Base-by-base conservation (phyloP, 495 filamentous ascomycete species). In the Aspergillus haitiensis region DNA sequence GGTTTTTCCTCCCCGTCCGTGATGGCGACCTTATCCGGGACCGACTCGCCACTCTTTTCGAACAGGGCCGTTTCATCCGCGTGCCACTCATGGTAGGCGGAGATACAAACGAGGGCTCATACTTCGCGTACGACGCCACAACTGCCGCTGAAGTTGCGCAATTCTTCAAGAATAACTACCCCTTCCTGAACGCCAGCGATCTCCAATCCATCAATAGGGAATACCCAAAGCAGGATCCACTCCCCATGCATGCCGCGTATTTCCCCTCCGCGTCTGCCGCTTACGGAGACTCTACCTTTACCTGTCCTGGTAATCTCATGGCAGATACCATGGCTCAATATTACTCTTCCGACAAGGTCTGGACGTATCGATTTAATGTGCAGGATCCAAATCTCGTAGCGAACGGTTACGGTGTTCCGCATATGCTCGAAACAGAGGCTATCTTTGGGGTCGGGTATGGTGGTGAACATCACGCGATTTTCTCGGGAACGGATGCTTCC, bases 271-370 rank as follows among this genome's bases (percentile, higher is more conserved):
- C 80, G 6, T 76, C 81, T 12, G 75, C 81, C n/a, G 80, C 81
- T 2, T 91, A 87, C 60, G 87, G 86, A 34, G 84, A 90, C 46
- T 77, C 86, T 58, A 80, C 84, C 2, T 90, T 91, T 67, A 84
- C 76, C 63, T 90, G 87, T 59, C 87, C 86, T 0, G 78, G 77
- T 0, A 70, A 70, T 32, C 51, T 60, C 12, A 69, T 75, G 55
- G 59, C 68, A 2, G 67, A 84, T 16, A 79, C 68, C 56, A 70
- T 83, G 63, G 77, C 75, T 18, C 67, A 67, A 6, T 67, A 70
- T 58, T 67, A 66, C 2, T 59, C 67, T 1, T 33, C 64, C 31
- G 59, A 60, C 7, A 52, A 52, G 18, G 66, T 74, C 3, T 87
- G 81, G 76, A 82, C 78, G 61, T 91, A 90, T 64, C 80, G 81